phyloP scores from a whole-genome alignment of 192 early-diverging fungal genomes.

The Dissophora globulifera region DNA sequence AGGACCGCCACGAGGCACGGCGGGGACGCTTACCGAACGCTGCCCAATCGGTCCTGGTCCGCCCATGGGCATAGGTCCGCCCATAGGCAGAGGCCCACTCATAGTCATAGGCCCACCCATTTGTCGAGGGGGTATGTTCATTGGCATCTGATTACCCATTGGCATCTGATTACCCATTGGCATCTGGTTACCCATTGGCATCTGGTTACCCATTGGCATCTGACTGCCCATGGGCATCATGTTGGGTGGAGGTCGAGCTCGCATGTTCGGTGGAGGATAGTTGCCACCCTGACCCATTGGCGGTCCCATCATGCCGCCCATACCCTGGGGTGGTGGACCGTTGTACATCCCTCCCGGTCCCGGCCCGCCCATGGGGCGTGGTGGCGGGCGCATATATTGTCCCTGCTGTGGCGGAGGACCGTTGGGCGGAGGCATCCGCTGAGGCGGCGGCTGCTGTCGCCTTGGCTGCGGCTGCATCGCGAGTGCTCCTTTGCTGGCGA shows the following conservation, averaged over 20 bases:
- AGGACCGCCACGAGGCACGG: constrained; percentile 13
- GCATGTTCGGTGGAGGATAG: constrained; percentile 33
- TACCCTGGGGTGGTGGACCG: constrained; percentile 7
- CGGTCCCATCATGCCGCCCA: constrained; percentile 22
- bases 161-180: constrained; percentile 27
- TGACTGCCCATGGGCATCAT: constrained; percentile 22
- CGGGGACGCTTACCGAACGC: constrained; percentile 31
- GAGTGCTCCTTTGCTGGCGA: not conserved
- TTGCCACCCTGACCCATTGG: constrained; percentile 38
- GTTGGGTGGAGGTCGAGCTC: constrained; percentile 36
- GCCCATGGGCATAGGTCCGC: constrained; percentile 34
- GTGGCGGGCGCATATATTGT: constrained; percentile 42
- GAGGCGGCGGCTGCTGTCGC: constrained; percentile 35
- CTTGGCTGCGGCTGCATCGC: constrained; percentile 45
- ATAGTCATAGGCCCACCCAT: constrained; percentile 42
- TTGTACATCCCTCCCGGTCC: constrained; percentile 39
- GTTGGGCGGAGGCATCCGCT: constrained; percentile 23
- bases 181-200: constrained; percentile 43
- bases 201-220: constrained; percentile 41
- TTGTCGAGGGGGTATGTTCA: constrained; percentile 30
- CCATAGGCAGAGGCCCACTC: constrained; percentile 40
- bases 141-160: constrained; percentile 29
- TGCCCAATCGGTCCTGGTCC: constrained; percentile 32
- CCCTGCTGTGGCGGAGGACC: constrained; percentile 34
- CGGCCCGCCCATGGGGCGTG: constrained; percentile 32